phyloP scores from a whole-genome alignment of 371 early-diverging fungal species.

The Mortierella polycephala region DNA sequence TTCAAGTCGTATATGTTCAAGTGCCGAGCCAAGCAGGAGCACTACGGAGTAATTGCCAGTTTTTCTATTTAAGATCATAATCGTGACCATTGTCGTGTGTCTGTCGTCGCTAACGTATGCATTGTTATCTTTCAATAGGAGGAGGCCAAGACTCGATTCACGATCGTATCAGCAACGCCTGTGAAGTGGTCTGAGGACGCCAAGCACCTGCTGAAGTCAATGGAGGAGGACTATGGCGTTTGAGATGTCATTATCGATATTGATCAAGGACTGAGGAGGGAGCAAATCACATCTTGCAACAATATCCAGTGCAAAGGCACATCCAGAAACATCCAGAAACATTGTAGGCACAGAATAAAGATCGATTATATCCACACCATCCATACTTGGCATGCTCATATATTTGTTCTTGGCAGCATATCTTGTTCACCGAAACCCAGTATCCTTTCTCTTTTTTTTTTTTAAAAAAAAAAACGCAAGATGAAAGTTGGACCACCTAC shows the following conservation, averaged over 20 bases:
- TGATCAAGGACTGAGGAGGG: background rate
- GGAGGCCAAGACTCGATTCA: slow-evolving; percentile 63
- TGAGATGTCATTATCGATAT: slow-evolving; percentile 1
- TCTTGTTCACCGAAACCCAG: too few relatives aligned
- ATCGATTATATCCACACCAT: too few relatives aligned
- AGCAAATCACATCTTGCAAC: background rate
- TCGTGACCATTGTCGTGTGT: background rate
- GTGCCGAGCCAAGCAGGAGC: slow-evolving; percentile 84
- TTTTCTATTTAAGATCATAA: background rate
- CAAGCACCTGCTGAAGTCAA: slow-evolving; percentile 58
- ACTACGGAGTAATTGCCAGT: slow-evolving; percentile 73
- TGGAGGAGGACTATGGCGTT: slow-evolving; percentile 56
- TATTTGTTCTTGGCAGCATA: too few relatives aligned
- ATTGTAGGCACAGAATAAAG: too few relatives aligned
- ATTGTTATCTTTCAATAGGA: slow-evolving; percentile 60
- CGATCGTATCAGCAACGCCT: slow-evolving; percentile 59
- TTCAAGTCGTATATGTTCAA: slow-evolving; percentile 79
- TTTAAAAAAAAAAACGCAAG: too few relatives aligned
- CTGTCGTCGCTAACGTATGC: background rate
- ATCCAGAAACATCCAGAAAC: too few relatives aligned
- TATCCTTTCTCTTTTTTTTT: too few relatives aligned
- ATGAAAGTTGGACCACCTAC: too few relatives aligned
- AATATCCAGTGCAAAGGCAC: background rate
- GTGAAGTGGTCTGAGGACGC: slow-evolving; percentile 73
- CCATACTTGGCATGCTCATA: too few relatives aligned